Base-by-base conservation (phyloP, 768 basidiomycete genomes). In the Tulasnella sp. region DNA sequence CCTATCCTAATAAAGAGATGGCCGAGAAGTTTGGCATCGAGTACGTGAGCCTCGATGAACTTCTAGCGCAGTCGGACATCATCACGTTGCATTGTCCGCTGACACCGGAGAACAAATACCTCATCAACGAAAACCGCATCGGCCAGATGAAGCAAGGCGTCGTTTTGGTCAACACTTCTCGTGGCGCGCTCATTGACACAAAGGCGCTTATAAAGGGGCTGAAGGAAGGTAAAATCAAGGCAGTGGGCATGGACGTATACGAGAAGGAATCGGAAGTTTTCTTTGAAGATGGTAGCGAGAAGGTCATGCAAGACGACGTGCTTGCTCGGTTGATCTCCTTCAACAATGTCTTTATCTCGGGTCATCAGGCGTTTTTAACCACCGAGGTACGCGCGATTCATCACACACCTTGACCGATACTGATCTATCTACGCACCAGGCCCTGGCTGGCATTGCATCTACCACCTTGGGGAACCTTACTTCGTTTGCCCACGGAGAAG, bases 61-160 rank as follows among this genome's bases (percentile, higher is more conserved):
- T 87, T 28, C 81, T 86, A 5, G 58, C 76, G 1, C 60, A 79
- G 12, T 75, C 81, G 14, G 86, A 87, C 80, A 84, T 87, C 20
- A 64, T 87, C 3, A 84, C 84, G 12, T 79, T 87, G 18, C 86
- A 86, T 78, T 86, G 85, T 82, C 87, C 86, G 1, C 80, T 86
- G 54, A 83, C 83, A 22, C 81, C 84, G 16, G 24, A 72, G 24
- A 86, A 86, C 4, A 77, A 80, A 28, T 80, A 83, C 22, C 28
- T 87, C 64, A 83, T 87, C 72, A 81, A 83, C 3, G 81, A 80
- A 37, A 44, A 64, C 4, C 81, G 86, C 72, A 74, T 87, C 46
- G 75, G 58, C 6, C 77, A 82, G 80, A 85, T 86, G 83, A 84
- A 85, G 64, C 16, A 77, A 3, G 81, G 80, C 16, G 83, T 84